Evolutionary conservation across 495 filamentous ascomycete genomes (phyloP).

Genomic region (Lophiotrema nucula): DNA sequence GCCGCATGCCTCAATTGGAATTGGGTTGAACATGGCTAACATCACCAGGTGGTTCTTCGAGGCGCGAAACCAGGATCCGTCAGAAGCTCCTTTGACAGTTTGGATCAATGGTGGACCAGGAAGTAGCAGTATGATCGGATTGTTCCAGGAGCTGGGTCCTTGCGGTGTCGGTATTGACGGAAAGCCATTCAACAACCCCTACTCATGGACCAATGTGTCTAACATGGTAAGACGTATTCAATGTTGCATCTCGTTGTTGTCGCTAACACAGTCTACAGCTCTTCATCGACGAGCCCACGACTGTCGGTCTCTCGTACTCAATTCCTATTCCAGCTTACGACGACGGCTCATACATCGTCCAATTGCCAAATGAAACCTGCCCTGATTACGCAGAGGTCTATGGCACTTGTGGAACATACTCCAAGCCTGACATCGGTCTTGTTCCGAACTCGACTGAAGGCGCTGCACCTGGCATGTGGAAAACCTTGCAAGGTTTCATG

Average conservation of each 20-base stretch:
- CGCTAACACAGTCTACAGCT: conserved; percentile 49
- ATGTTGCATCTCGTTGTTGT: background rate
- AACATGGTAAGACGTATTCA: conserved; percentile 18
- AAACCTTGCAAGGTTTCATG: conserved; percentile 68
- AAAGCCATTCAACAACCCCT: conserved; percentile 54
- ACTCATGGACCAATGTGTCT: conserved; percentile 51
- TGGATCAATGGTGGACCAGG: conserved; percentile 70
- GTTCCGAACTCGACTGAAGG: conserved; percentile 68
- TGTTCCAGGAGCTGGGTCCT: conserved; percentile 46
- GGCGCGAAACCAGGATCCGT: conserved; percentile 44
- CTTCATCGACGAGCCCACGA: conserved; percentile 45
- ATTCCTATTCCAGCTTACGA: conserved; percentile 53
- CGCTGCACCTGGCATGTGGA: conserved; percentile 65
- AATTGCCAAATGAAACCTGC: conserved; percentile 54
- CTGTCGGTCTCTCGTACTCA: conserved; percentile 48
- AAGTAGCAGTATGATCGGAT: conserved; percentile 42
- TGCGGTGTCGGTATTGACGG: conserved; percentile 45
- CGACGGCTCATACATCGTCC: conserved; percentile 40
- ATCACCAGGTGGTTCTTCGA: conserved; percentile 46
- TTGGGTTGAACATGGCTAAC: background rate
- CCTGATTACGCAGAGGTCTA: conserved; percentile 52
- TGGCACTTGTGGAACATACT: conserved; percentile 62
- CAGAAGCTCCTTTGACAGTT: conserved; percentile 45
- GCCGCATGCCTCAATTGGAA: background rate
- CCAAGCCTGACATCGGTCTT: conserved; percentile 50